Base-by-base conservation (phyloP, 2,329 filamentous ascomycete species). In the Endoconidiophora laricicola region DNA sequence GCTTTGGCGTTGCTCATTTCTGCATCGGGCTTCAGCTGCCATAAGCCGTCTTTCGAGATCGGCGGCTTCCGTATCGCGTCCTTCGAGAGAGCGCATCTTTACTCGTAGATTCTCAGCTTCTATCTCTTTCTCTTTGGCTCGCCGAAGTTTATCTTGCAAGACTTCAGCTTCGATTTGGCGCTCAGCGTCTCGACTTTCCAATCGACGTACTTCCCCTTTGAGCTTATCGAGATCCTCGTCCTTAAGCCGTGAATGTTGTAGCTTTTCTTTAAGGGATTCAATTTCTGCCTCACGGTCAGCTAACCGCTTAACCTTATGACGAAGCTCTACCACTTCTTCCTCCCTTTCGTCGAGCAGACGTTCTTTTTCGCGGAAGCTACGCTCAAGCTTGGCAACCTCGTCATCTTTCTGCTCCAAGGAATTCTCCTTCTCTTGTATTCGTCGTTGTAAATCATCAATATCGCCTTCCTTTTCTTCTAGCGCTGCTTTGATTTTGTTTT, bases 1-100 rank as follows among this genome's bases (percentile, higher is more conserved):
- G 45, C 69, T 65, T 41, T 65, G 70, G 26, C 70, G 66, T 51
- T 75, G 69, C 3, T 69, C 67, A 6, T 71, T 68, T 57, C 78
- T 81, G 54, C 75, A 69, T 52, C 74, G 73, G 29, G 79, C 73
- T 57, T 79, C 71, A 16, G 70, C 62, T 3, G 76, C 70, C 18
- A 67, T 62, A 50, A 57, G 61, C 57, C 58, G 67, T 55, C 55
- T 61, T 51, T 79, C 72, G 7, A 80, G 61, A 26, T 50, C 44
- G 18, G 45, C 48, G 16, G 45, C 48, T 9, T 54, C 52, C 9
- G 40, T 36, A 41, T 50, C 48, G 22, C 48, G 48, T 16, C 36
- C 45, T 16, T 54, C 48, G 4, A 54, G 41, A 9, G n/a, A 16
- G 5, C 52, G 44, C 44, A 50, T 22, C 20, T 41, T 46, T 10